A percentile compares a stretch with the other conserved stretches of the same genome.
phyloP scores from a whole-genome alignment of 225 moss, liverwort and hornwort species.

The Pleurozium schreberi region DNA sequence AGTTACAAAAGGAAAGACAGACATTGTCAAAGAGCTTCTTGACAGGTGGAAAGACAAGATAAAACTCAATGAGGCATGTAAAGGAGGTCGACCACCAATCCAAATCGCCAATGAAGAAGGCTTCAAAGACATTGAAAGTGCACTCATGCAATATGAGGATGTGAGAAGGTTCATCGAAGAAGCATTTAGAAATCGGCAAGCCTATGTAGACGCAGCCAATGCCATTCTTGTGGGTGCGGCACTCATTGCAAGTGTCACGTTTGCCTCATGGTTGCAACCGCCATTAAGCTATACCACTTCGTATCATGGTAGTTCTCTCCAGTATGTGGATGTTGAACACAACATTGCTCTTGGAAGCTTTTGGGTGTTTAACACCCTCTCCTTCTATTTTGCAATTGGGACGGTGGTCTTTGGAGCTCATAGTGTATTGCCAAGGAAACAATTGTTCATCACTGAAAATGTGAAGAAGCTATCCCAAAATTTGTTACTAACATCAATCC shows the following conservation, averaged over 20 bases:
- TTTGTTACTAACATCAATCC: background rate
- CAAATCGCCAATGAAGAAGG: background rate
- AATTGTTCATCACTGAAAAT: background rate
- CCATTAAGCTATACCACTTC: background rate
- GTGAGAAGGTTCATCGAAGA: background rate
- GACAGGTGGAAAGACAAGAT: background rate
- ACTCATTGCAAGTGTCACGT: background rate
- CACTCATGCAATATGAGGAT: background rate
- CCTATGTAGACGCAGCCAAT: background rate
- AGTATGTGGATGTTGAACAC: background rate
- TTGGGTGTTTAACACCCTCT: background rate
- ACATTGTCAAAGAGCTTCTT: background rate
- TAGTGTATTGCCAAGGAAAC: background rate
- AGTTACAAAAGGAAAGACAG: background rate
- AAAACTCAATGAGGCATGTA: background rate
- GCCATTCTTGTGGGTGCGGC: background rate
- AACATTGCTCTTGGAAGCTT: background rate
- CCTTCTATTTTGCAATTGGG: background rate
- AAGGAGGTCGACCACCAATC: background rate
- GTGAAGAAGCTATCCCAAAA: background rate
- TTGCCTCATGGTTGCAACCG: background rate
- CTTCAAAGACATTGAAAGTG: background rate
- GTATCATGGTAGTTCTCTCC: background rate
- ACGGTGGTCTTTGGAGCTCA: background rate
- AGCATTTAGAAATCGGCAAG: background rate